Percentiles rank a stretch among this genome's conserved stretches.
Conservation (phyloP, 2,329 filamentous ascomycete genomes). For the Phaeosphaeriaceae sp. region DNA sequence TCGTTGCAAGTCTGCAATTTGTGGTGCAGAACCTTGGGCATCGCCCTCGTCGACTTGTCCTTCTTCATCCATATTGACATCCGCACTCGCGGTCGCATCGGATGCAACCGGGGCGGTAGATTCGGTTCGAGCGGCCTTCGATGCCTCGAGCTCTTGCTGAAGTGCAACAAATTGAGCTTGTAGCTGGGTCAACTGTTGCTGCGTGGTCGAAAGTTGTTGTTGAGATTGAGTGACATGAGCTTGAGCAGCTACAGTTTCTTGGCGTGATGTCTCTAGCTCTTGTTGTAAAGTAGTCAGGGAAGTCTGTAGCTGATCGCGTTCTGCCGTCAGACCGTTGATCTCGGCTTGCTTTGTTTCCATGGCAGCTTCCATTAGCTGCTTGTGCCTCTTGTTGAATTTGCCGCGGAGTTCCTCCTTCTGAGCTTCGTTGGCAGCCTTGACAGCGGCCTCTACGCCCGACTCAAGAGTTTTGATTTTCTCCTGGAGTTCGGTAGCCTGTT, state of each 20-base stretch:
- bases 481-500: conserved; percentile 48
- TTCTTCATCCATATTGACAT: conserved; percentile 53
- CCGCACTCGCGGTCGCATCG: conserved; percentile 43
- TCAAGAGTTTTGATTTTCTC: conserved; percentile 53
- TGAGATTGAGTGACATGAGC: conserved; percentile 21
- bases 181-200: conserved; percentile 30
- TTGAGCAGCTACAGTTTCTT: conserved; percentile 28
- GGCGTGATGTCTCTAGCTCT: conserved; percentile 69
- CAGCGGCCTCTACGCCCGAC: conserved; percentile 16
- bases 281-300: conserved; percentile 27
- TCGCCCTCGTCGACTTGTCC: conserved; percentile 51
- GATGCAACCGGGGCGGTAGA: conserved; percentile 59
- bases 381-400: conserved; percentile 58
- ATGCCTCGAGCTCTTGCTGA: conserved; percentile 61
- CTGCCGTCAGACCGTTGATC: conserved; percentile 57
- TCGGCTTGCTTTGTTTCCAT: conserved; percentile 54
- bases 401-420: conserved; percentile 66
- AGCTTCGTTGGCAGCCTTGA: conserved; percentile 46
- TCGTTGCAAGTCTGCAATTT: conserved; percentile 46
- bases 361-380: conserved; percentile 23
- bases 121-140: conserved; percentile 70
- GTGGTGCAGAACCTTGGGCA: conserved; percentile 31
- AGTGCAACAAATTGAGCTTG: conserved; percentile 26
- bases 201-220: conserved; percentile 69
- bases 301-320: conserved; percentile 67